Conservation (phyloP, 208 protist species). For the Balamuthia mandrillaris region DNA sequence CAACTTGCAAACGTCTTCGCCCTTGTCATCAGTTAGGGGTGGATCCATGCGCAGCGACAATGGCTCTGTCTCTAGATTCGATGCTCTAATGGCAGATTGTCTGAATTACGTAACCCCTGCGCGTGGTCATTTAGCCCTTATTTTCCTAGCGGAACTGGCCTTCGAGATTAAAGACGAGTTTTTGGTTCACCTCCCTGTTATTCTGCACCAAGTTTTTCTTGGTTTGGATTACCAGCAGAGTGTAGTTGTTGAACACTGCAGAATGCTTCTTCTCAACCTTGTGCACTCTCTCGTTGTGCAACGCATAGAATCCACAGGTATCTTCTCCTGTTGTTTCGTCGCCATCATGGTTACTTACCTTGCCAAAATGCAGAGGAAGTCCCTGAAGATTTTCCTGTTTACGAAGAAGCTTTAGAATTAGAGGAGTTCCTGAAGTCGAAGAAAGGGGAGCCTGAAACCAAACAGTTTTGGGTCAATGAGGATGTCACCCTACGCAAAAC, state of each 20-base stretch:
- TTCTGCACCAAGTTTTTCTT: constrained; percentile 26
- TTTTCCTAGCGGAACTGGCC: constrained; percentile 25
- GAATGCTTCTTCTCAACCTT: constrained; percentile 21
- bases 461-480: constrained; percentile 19
- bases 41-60: too few relatives aligned
- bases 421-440: constrained; percentile 8
- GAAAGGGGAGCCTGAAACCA: too few relatives aligned
- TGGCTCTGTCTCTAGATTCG: background rate
- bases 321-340: background rate
- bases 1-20: too few relatives aligned
- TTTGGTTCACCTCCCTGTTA: constrained; percentile 5
- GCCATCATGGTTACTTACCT: background rate
- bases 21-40: too few relatives aligned
- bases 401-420: background rate
- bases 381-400: background rate
- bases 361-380: background rate
- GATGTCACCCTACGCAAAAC: constrained; percentile 5
- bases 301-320: background rate
- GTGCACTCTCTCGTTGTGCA: constrained; percentile 16
- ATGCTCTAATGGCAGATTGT: background rate
- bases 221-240: constrained; percentile 10
- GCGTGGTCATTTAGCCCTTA: constrained; percentile 6
- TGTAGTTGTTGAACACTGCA: constrained; percentile 13
- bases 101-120: background rate
- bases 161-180: constrained; percentile 9